A percentile compares a stretch with the other conserved stretches of the same genome.
These are phyloP conservation scores for Dispira simplex DNA, from an alignment of 192 early-diverging fungal genomes.

Conservation along the genomic window DNA sequence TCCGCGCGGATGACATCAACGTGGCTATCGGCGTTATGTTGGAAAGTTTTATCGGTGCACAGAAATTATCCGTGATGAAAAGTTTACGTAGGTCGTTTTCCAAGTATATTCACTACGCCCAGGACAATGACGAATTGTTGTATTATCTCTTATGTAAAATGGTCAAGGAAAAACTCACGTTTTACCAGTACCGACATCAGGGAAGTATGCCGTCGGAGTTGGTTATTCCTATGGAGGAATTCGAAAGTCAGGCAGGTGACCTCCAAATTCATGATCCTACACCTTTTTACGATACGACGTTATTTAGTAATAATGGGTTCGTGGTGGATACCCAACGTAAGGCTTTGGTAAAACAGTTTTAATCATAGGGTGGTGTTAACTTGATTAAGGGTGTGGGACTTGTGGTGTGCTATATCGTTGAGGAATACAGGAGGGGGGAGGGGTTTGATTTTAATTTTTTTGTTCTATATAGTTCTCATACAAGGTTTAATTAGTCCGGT, in stretches of 20 bases:
- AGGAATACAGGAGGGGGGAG: too few relatives aligned
- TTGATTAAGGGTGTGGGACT: too few relatives aligned
- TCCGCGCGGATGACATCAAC: constrained; percentile 82
- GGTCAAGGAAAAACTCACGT: constrained; percentile 56
- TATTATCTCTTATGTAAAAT: constrained; percentile 58
- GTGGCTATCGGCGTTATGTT: constrained; percentile 81
- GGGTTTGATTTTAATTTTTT: too few relatives aligned
- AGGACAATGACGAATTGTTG: constrained; percentile 71
- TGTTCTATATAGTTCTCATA: too few relatives aligned
- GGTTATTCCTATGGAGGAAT: constrained; percentile 41
- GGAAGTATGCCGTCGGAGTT: constrained; percentile 34
- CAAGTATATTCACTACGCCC: constrained; percentile 62
- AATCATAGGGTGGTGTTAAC: background rate
- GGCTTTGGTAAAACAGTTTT: constrained; percentile 6
- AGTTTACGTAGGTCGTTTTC: constrained; percentile 67
- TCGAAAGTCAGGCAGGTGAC: constrained; percentile 39
- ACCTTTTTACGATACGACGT: constrained; percentile 35
- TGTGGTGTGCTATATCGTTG: too few relatives aligned
- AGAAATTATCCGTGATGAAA: constrained; percentile 85
- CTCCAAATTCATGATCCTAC: constrained; percentile 48
- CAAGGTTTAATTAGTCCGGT: too few relatives aligned
- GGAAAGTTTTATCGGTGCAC: constrained; percentile 79
- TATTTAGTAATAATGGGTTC: constrained; percentile 31
- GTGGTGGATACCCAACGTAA: constrained; percentile 14
- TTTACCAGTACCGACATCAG: constrained; percentile 45